Evolutionary conservation across 1,284 basidiomycete species (phyloP).

Genomic region (Rhodotorula sp.): DNA sequence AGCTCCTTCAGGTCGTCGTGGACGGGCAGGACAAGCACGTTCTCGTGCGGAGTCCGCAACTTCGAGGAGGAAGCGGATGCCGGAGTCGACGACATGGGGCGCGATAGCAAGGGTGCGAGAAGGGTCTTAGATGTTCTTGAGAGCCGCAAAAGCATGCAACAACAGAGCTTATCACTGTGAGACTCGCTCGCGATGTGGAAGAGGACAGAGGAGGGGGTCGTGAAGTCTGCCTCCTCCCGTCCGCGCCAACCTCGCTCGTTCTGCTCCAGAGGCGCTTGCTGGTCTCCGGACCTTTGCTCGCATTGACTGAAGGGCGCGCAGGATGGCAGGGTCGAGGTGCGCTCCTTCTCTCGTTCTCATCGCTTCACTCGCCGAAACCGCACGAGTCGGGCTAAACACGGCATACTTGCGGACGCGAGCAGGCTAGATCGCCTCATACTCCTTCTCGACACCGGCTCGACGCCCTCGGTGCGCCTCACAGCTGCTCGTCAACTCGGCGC

Average conservation of each 20-base stretch:
- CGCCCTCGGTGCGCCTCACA: slow-evolving; percentile 76
- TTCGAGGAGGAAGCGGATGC: background rate
- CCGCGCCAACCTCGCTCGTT: background rate
- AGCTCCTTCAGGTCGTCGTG: slow-evolving; percentile 10
- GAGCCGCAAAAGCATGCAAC: slow-evolving; percentile 8
- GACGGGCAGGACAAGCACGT: slow-evolving; percentile 16
- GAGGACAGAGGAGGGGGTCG: background rate
- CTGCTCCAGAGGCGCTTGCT: background rate
- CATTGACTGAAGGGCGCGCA: background rate
- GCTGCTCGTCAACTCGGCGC: slow-evolving; percentile 91
- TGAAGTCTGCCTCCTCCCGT: background rate
- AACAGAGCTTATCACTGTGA: too few relatives aligned
- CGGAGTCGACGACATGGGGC: background rate
- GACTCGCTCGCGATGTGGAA: background rate
- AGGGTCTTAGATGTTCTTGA: background rate
- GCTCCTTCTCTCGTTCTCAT: background rate
- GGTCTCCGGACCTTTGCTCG: background rate
- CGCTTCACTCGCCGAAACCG: background rate
- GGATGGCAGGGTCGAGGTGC: slow-evolving; percentile 17
- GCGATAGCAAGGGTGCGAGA: background rate
- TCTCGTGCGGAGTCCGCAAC: slow-evolving; percentile 14
- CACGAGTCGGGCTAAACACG: too few relatives aligned
- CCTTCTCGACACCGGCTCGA: slow-evolving; percentile 85
- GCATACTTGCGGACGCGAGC: background rate
- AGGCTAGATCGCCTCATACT: slow-evolving; percentile 87